Evolutionary conservation across 2,329 filamentous ascomycete genomes (phyloP), one percentile per base, ranked within the genome.

Genomic region (Colletotrichum sp.): DNA sequence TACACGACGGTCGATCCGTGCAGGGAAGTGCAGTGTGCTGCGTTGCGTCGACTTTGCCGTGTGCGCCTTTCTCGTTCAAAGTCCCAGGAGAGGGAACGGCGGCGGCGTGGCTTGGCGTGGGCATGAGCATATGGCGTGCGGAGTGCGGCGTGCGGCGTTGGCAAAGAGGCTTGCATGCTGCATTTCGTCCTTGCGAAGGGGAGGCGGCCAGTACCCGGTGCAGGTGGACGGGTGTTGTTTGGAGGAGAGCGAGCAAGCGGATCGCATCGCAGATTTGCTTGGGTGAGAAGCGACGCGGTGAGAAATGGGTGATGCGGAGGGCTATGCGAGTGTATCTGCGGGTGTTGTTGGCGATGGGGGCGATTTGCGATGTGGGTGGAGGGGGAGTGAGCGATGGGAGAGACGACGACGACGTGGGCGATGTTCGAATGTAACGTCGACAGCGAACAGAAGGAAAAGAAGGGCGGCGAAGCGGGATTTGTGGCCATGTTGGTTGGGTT

Each of bases 1-100:
- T 32, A 58, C 69, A 75, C 73, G 32, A 64, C 73, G 56, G 73
- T 68, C 73, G 69, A 75, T 75, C 73, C 73, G 69, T 75, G 62
- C 73, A 73, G 73, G 56, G 58, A 62, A 22, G 55, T 28, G 73
- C 69, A 32, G 69, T 30, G 32, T 16, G 22, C 34, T 56, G 56
- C 70, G 43, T 15, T 32, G n/a, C 30, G 60, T 16, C 27, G 61
- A 32, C 27, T 34, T 61, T 34, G 28, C 28, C 15, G 43, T 52
- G n/a, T 22, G 43, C 43, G n/a, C 43, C 55, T 58, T 34, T 61
- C 58, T 34, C 5, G 18, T 8, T 52, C 43, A 32, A 28, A 58
- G 22, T 61, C 58, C 58, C 58, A 28, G 58, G 28, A 12, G 27
- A 30, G 61, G 22, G 36, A 15, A 27, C 30, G 32, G 30, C 25